Evolutionary conservation across 2,329 filamentous ascomycete genomes (phyloP).

Genomic region (Xylaria polymorpha): DNA sequence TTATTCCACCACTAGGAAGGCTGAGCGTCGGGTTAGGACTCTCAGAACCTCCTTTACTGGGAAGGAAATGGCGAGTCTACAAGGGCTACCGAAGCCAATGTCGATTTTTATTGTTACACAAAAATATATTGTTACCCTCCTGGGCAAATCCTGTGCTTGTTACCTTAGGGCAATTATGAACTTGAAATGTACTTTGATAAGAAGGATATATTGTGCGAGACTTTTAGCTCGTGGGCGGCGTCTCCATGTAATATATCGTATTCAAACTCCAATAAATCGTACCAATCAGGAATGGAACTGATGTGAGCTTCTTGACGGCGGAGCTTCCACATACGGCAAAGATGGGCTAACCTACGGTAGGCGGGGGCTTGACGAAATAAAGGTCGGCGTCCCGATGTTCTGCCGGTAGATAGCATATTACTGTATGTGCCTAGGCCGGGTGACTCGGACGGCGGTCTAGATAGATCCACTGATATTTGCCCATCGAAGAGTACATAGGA

Average conservation of each 20-base stretch:
- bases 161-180: not conserved
- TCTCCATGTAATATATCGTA: too few relatives aligned
- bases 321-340: slow-evolving; percentile 27
- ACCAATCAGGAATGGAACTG: too few relatives aligned
- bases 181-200: not conserved
- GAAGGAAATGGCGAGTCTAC: not conserved
- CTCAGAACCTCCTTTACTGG: not conserved
- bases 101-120: not conserved
- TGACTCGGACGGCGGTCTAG: too few relatives aligned
- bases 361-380: not conserved
- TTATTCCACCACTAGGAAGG: not conserved
- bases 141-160: not conserved
- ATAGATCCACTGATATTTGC: too few relatives aligned
- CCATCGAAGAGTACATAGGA: too few relatives aligned
- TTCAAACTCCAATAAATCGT: too few relatives aligned
- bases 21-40: not conserved
- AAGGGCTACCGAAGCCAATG: not conserved
- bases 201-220: not conserved
- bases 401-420: slow-evolving; percentile 18
- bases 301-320: slow-evolving; percentile 6
- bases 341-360: slow-evolving; percentile 12
- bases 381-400: slow-evolving; percentile 25
- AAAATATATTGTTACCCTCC: not conserved
- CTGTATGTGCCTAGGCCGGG: not conserved
- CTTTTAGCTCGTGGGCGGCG: not conserved